Base-by-base conservation (phyloP, 2,329 filamentous ascomycete genomes). In the Curvularia eragrostidis region DNA sequence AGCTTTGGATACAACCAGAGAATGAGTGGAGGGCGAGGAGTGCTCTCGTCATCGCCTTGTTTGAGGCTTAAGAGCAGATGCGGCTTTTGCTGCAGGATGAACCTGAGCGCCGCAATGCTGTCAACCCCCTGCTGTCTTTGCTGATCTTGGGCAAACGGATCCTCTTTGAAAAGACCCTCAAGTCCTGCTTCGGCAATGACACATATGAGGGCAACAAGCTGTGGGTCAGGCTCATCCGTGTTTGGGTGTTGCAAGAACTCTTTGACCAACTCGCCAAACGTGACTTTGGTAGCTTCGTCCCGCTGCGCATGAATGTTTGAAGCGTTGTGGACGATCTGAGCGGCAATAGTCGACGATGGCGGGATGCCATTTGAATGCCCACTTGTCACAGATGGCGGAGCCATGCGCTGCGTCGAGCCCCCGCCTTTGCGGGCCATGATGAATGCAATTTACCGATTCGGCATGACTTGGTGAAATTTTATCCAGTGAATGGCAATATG, bases 131-230 rank as follows among this genome's bases (percentile, higher is more conserved):
- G 87, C 44, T 82, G 77, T 26, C 84, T 78, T 41, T 88, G 77
- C 55, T 85, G 78, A 32, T 82, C 80, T 62, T 86, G 80, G 57
- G 86, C 82, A 72, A 93, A 90, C 2, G 87, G 87, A 66, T 93
- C 86, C 67, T 92, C 86, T 70, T 85, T 83, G 63, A 84, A 83
- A 46, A 91, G 82, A 43, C 83, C 83, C 65, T 93, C 90, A 12
- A 97, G 81, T 21, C 92, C 90, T 56, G 91, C 90, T 71, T 91
- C 89, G 48, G 89, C 84, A 66, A 95, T 90, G 61, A 97, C 90
- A 70, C 91, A 93, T 51, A 97, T 88, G 48, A 97, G 84, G 77
- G 93, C 89, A 66, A 96, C 94, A 73, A 96, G 88, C 49, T 88
- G 84, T 43, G 90, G 78, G 64, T 90, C 88, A 43, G 90, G 87